Evolutionary conservation across 2,329 filamentous ascomycete genomes (phyloP), one percentile per base, ranked within the genome.

Genomic region (Fusarium humuli): DNA sequence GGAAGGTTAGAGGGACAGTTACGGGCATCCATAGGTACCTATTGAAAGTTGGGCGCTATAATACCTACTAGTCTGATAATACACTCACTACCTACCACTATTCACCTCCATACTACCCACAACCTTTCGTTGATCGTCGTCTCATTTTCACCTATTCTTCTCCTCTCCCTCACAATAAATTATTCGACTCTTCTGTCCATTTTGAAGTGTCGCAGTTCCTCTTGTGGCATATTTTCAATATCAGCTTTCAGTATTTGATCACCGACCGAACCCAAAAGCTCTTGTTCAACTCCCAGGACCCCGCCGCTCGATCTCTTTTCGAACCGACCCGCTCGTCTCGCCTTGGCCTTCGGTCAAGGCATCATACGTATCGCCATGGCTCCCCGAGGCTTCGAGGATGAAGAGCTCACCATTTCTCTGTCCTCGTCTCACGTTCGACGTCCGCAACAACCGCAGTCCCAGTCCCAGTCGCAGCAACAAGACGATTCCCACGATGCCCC

Each of bases 381-480:
- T 77, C 83, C 84, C 65, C 80, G 83, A 78, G 84, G 83, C 74
- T 92, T 92, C 80, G 91, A 94, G 78, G 92, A 94, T 80, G 92
- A 94, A 83, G 92, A 94, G 83, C 89, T 94, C 72, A 92, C 92
- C 81, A 92, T 94, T 79, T 92, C 91, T 75, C 84, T 94, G 71
- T 89, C 88, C 61, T 88, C 88, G 37, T 87, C 88, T 55, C 85
- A 90, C 75, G 87, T 90, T 74, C 88, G 89, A 69, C 88, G 89
- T 55, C 77, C 74, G 20, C 78, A 77, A 60, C 80, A 78, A 49
- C 76, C 76, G 48, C 75, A 75, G 48, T 70, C 65, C 3, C 71
- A 70, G 20, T 65, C 73, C 55, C 71, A 70, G 23, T 65, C 61
- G n/a, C 71, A 69, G 45, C 73, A 70, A 53, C 75, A 76, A 47